Evolutionary conservation across 305 asterid genomes (phyloP).

Genomic region (Solanum hybrid): DNA sequence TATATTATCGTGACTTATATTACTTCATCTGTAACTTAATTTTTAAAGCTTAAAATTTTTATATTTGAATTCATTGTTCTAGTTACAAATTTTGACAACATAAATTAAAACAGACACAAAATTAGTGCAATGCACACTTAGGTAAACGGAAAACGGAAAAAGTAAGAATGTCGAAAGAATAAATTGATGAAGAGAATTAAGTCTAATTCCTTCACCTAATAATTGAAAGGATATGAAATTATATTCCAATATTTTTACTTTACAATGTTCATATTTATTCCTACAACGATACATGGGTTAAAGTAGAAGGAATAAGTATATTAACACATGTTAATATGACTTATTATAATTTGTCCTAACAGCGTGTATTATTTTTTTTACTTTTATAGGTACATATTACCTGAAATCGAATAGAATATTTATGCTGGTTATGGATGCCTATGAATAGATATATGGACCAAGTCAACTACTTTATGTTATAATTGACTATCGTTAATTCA

Average conservation of each 20-base stretch:
- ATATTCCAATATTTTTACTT: background rate
- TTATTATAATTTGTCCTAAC: background rate
- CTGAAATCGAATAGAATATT: too few relatives aligned
- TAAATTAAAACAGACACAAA: background rate
- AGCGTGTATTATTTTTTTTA: too few relatives aligned
- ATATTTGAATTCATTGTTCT: rapidly evolving
- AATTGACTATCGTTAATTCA: too few relatives aligned
- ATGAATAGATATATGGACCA: background rate
- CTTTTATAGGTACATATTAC: too few relatives aligned
- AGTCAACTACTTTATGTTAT: background rate
- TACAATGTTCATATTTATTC: background rate
- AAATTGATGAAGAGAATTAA: background rate
- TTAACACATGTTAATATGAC: background rate
- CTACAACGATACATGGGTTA: background rate
- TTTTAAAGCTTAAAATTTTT: background rate
- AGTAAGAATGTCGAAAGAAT: background rate
- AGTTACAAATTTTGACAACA: background rate
- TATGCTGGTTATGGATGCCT: background rate
- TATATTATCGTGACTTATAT: too few relatives aligned
- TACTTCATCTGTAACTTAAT: too few relatives aligned
- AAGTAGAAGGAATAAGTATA: background rate
- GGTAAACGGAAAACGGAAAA: background rate
- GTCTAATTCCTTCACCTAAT: background rate
- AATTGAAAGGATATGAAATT: background rate
- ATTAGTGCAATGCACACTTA: background rate